Evolutionary conservation across 371 early-diverging fungal species (phyloP).

Genomic region (Chytridiales sp.): DNA sequence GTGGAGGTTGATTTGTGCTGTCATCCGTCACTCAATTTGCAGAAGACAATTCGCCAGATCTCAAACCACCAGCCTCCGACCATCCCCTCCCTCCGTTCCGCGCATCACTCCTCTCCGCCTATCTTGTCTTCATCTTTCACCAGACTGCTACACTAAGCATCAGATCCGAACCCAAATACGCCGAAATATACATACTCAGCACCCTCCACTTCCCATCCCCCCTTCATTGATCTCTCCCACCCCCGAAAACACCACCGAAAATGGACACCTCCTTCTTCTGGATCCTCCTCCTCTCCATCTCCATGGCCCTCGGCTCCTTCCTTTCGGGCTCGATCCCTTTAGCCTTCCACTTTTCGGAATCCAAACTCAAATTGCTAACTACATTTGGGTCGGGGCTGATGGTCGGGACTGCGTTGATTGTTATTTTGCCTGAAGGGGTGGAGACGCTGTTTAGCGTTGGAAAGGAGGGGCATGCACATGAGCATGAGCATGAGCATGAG

Average conservation of each 20-base stretch:
- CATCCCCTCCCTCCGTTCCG: not conserved
- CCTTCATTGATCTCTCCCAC: too few relatives aligned
- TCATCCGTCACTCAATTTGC: too few relatives aligned
- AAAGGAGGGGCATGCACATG: not conserved
- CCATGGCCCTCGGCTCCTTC: constrained; percentile 86
- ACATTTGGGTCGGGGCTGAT: constrained; percentile 90
- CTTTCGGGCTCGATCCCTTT: constrained; percentile 84
- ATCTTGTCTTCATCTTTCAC: not conserved
- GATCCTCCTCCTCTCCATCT: constrained; percentile 68
- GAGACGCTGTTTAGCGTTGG: constrained; percentile 71
- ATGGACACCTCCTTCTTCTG: constrained; percentile 24
- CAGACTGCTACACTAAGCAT: not conserved
- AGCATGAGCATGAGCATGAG: not conserved
- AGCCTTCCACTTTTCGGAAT: constrained; percentile 71
- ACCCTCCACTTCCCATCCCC: too few relatives aligned
- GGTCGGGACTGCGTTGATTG: constrained; percentile 84
- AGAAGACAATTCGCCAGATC: not conserved
- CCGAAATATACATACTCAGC: too few relatives aligned
- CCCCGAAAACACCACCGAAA: not conserved
- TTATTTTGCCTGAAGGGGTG: constrained; percentile 92
- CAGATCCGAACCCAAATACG: constrained; percentile 4
- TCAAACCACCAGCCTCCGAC: not conserved
- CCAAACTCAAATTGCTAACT: constrained; percentile 69
- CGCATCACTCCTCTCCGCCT: not conserved
- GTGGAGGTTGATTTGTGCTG: too few relatives aligned